Evolutionary conservation across 306 rosid genomes (phyloP), one percentile per base, ranked within the genome.

Genomic region (Canavalia ensiformis): DNA sequence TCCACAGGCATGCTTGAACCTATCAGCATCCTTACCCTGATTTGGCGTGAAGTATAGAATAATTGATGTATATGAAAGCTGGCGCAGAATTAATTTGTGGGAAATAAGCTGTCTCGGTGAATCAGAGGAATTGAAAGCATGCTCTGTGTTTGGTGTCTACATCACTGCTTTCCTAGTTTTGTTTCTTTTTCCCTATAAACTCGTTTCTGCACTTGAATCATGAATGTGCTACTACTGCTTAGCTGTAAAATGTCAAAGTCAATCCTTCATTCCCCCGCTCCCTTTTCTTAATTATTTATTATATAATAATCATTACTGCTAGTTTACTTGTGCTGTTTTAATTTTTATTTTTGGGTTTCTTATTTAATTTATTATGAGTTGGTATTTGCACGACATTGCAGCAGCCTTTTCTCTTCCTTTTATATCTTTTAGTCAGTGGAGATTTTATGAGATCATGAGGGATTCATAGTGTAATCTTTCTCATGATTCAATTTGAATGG

Each of bases 141-240:
- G 25, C 25, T 18, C 0, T 18, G 25, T 18, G 25, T 18, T 18
- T 18, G 25, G 25, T 18, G 90, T 87, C 88, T 88, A 84, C 83
- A 86, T 85, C 91, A 85, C 72, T 60, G 7, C 87, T 86, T 85
- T 88, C 51, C 78, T 79, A 68, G 68, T 76, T 71, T 54, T 67
- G 42, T 69, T 74, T 77, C 81, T 59, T 76, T 85, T 85, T 63
- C 65, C 78, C 77, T 59, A 68, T 87, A 77, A 79, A 72, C 83
- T 76, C 51, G 72, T 84, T 88, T 88, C 93, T 89, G 84, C 92
- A 79, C 90, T 90, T 84, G 84, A 89, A 94, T 91, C 90, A 94
- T 93, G 88, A 75, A 86, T 80, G 47, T 56, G 82, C 92, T 84
- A 88, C 85, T 78, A 74, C 86, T 82, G 76, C 91, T 89, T 87